Percentiles rank a stretch among this genome's conserved stretches.
These are phyloP conservation scores for Angophora floribunda DNA, from an alignment of 345 rosid genomes.

Conservation along the genomic window DNA sequence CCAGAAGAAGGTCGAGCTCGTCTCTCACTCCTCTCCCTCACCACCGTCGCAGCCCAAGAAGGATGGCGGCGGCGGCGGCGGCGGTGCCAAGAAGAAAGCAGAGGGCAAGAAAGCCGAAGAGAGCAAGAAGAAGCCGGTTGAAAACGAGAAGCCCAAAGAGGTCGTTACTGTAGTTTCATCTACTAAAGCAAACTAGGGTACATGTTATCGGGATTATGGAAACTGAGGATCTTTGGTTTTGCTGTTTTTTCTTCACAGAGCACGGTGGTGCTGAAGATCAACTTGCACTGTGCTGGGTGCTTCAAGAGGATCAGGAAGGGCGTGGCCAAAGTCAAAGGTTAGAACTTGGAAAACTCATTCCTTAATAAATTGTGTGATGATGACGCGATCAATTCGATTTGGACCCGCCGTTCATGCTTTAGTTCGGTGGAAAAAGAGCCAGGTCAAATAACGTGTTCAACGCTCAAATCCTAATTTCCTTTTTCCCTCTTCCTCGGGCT, in stretches of 20 bases:
- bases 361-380: background rate
- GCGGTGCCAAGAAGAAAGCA: conserved; percentile 27
- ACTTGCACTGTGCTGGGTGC: conserved; percentile 36
- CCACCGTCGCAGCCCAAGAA: conserved; percentile 22
- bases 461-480: background rate
- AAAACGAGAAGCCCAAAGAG: conserved; percentile 15
- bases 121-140: conserved; percentile 4
- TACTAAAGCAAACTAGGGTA: background rate
- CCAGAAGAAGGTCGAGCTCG: conserved; percentile 20
- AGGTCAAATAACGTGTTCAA: background rate
- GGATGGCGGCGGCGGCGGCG: background rate
- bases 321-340: conserved; percentile 22
- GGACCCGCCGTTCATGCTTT: background rate
- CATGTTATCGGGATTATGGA: background rate
- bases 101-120: background rate
- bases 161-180: background rate
- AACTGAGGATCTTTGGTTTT: background rate
- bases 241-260: conserved; percentile 6
- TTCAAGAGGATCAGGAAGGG: conserved; percentile 14
- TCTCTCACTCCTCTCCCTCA: conserved; percentile 2
- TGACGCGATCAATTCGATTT: background rate
- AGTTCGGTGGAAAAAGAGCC: background rate
- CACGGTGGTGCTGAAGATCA: conserved; percentile 28
- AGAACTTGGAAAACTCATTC: background rate
- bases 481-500: background rate